Conservation (phyloP, 1,284 basidiomycete genomes). For the Blastosporella zonata region DNA sequence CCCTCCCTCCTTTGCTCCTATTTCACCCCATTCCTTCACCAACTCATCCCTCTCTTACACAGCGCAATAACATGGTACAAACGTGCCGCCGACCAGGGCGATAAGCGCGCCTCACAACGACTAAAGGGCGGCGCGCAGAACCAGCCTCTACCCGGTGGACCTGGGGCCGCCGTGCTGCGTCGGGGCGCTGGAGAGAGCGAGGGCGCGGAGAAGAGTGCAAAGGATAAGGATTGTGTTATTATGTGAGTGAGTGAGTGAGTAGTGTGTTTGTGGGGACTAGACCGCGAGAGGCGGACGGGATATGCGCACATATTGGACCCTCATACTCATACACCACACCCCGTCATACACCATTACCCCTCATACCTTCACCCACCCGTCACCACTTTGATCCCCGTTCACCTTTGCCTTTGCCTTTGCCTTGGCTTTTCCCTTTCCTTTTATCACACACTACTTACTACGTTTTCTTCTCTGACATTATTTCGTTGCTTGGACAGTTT, state of each 20-base stretch:
- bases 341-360: too few species aligned
- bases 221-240: slow-evolving; percentile 79
- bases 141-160: slow-evolving; percentile 57
- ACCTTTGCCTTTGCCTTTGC: background rate
- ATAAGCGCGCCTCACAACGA: slow-evolving; percentile 89
- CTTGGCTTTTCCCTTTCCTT: background rate
- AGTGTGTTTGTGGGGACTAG: too few species aligned
- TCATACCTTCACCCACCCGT: too few species aligned
- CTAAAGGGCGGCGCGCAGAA: slow-evolving; percentile 62
- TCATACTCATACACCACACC: too few species aligned
- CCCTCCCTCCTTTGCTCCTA: background rate
- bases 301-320: too few species aligned
- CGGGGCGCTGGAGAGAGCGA: slow-evolving; percentile 45
- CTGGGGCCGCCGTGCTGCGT: slow-evolving; percentile 56
- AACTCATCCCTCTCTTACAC: slow-evolving; percentile 1
- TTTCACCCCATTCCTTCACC: background rate
- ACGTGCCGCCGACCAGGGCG: slow-evolving; percentile 88
- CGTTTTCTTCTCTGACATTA: background rate
- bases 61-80: slow-evolving; percentile 86
- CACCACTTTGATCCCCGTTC: too few species aligned
- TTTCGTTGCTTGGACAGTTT: background rate
- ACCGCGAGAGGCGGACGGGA: too few species aligned
- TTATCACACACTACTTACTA: background rate
- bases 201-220: slow-evolving; percentile 42
- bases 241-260: slow-evolving; percentile 49